Conservation (phyloP, 495 filamentous ascomycete genomes). For the Bacidia gigantensis region DNA sequence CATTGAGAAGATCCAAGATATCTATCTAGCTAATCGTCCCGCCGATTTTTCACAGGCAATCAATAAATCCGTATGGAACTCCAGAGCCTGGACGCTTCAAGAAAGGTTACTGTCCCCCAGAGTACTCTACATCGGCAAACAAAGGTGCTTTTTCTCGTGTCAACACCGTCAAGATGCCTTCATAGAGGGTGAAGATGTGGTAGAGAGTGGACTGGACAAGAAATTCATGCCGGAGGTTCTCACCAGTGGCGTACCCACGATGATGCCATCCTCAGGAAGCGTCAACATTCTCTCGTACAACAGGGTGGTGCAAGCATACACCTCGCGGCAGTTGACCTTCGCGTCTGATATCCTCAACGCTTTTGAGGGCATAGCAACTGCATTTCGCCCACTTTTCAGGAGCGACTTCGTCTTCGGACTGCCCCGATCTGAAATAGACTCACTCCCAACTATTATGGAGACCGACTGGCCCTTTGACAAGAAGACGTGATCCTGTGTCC, state of each 20-base stretch:
- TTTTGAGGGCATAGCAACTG: conserved; percentile 10
- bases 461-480: conserved; percentile 1
- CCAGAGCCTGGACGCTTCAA: conserved; percentile 20
- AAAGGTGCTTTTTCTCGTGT: conserved; percentile 29
- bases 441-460: conserved; percentile 14
- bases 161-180: conserved; percentile 7
- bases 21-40: conserved; percentile 9
- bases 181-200: conserved; percentile 9
- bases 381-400: conserved; percentile 10
- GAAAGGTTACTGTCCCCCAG: conserved; percentile 13
- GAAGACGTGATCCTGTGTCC: conserved; percentile 9
- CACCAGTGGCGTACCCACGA: background rate
- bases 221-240: background rate
- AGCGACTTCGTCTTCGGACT: conserved; percentile 14
- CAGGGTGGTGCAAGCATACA: conserved; percentile 8
- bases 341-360: conserved; percentile 17
- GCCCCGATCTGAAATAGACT: conserved; percentile 12
- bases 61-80: conserved; percentile 11
- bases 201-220: conserved; percentile 4
- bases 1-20: conserved; percentile 4
- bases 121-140: conserved; percentile 23
- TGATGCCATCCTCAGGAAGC: conserved; percentile 5
- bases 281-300: conserved; percentile 9
- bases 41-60: background rate
- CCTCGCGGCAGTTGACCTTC: conserved; percentile 10